Conservation (phyloP, 441 rosid species). For the Euphorbia celastroides region DNA sequence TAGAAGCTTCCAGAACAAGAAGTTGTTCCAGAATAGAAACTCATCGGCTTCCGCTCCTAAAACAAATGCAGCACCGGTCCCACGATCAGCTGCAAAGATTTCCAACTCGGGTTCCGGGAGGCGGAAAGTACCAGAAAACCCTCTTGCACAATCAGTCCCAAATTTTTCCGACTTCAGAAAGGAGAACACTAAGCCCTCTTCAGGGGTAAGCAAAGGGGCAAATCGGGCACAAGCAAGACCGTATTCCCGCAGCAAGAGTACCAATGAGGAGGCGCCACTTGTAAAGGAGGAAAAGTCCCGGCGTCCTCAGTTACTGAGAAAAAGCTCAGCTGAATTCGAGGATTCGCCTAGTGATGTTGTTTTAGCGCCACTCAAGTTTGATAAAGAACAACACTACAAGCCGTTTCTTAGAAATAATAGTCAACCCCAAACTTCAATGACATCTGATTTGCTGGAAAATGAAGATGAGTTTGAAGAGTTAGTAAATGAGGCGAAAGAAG, state of each 20-base stretch:
- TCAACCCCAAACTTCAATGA: slow-evolving; percentile 48
- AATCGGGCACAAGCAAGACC: slow-evolving; percentile 57
- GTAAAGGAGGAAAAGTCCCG: slow-evolving; percentile 65
- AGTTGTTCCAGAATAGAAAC: slow-evolving; percentile 48
- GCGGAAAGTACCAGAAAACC: slow-evolving; percentile 65
- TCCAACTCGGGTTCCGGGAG: slow-evolving; percentile 50
- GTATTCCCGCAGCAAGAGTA: slow-evolving; percentile 58
- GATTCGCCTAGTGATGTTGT: slow-evolving; percentile 45
- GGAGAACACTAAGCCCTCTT: slow-evolving; percentile 75
- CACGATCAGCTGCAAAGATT: slow-evolving; percentile 57
- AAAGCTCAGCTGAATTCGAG: slow-evolving; percentile 53
- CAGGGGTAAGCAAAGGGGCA: slow-evolving; percentile 50
- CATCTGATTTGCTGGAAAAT: slow-evolving; percentile 39
- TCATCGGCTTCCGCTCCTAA: slow-evolving; percentile 54
- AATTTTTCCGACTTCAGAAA: slow-evolving; percentile 80
- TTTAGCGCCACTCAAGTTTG: slow-evolving; percentile 49
- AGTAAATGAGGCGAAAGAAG: slow-evolving; percentile 43
- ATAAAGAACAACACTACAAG: slow-evolving; percentile 60
- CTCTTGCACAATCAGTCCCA: slow-evolving; percentile 82
- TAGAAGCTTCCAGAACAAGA: slow-evolving; percentile 60
- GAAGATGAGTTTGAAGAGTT: slow-evolving; percentile 55
- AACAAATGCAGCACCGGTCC: slow-evolving; percentile 45
- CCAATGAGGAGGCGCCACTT: slow-evolving; percentile 46
- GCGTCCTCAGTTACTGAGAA: slow-evolving; percentile 50
- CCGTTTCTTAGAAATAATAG: too few relatives aligned